Base-by-base conservation (phyloP, 768 basidiomycete species). In the Amanita thiersii region DNA sequence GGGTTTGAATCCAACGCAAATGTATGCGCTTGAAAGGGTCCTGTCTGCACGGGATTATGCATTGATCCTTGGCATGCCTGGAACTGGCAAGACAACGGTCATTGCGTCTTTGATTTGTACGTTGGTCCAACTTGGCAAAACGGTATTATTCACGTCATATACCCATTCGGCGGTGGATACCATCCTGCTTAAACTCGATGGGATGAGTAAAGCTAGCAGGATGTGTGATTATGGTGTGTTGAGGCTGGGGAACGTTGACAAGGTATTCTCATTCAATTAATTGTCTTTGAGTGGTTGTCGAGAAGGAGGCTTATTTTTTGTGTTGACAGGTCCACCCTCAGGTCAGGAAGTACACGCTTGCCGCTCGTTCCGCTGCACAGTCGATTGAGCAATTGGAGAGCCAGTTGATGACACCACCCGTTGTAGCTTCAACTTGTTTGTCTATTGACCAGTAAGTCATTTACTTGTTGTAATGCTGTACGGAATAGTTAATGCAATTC, bases 141-240 rank as follows among this genome's bases (percentile, higher is more conserved):
- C 76, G 0, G 87, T 98, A 4, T 62, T 99, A 18, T 61, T 98
- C 47, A 86, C 86, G 5, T 88, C 87, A 33, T 96, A 97, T 58
- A 99, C 96, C 2, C 96, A 99, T 65, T 96, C 93, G 10, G 94
- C 96, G 0, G 96, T 99, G 34, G 96, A 99, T 51, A 97, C 84
- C n/a, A 94, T 98, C 53, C 54, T 99, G 53, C 63, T 84, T 53
- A 97, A 96, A 60, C 59, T 97, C 44, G 72, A 73, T 44, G 61
- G 40, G 37, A 35, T 34, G 19, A 45, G 45, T 5, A 49, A 25
- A 10, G 43, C 43, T 17, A 40, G 28, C 21, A 52, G 33, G 14
- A 26, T 26, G 41, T 43, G 41, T 14, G 81, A 81, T 25, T 84
- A 89, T 55, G 64, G 71, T 14, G 83, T 98, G 33, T 58, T 99